Evolutionary conservation across 1,284 basidiomycete species (phyloP).

Genomic region (Schizophyllum amplum): DNA sequence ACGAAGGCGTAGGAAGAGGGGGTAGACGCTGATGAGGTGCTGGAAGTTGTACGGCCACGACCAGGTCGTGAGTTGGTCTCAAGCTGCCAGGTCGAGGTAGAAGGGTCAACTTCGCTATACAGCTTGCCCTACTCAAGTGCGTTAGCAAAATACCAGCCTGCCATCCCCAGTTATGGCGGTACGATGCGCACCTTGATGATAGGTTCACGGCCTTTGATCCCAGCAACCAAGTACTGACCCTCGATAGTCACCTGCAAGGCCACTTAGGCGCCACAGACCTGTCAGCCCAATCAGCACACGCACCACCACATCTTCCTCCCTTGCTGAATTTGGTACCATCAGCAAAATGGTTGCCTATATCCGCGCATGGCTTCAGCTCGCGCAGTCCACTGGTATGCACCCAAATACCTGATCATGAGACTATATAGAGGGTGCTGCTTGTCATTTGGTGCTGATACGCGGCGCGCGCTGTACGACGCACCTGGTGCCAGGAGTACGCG

Average conservation of each 20-base stretch:
- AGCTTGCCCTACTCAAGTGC: slow-evolving; percentile 48
- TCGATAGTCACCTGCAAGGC: slow-evolving; percentile 57
- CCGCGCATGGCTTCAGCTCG: neutral
- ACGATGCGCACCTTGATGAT: slow-evolving; percentile 52
- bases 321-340: slow-evolving; percentile 60
- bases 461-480: neutral
- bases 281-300: slow-evolving; percentile 18
- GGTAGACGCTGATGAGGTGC: slow-evolving; percentile 63
- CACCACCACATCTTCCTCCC: slow-evolving; percentile 63
- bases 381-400: slow-evolving; percentile 4
- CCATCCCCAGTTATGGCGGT: slow-evolving; percentile 1
- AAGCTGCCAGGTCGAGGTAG: slow-evolving; percentile 66
- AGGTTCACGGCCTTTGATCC: slow-evolving; percentile 57
- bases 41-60: slow-evolving; percentile 65
- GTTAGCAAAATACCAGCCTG: neutral
- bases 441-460: neutral
- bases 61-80: slow-evolving; percentile 43
- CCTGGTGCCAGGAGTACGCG: slow-evolving; percentile 15
- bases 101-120: slow-evolving; percentile 56
- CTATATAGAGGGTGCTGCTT: slow-evolving; percentile 21
- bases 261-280: neutral
- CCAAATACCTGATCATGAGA: slow-evolving; percentile 55
- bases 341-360: slow-evolving; percentile 70
- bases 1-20: slow-evolving; percentile 72
- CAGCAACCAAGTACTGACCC: slow-evolving; percentile 58